Conservation (phyloP, 768 basidiomycete species). For the Piloderma croceum region DNA sequence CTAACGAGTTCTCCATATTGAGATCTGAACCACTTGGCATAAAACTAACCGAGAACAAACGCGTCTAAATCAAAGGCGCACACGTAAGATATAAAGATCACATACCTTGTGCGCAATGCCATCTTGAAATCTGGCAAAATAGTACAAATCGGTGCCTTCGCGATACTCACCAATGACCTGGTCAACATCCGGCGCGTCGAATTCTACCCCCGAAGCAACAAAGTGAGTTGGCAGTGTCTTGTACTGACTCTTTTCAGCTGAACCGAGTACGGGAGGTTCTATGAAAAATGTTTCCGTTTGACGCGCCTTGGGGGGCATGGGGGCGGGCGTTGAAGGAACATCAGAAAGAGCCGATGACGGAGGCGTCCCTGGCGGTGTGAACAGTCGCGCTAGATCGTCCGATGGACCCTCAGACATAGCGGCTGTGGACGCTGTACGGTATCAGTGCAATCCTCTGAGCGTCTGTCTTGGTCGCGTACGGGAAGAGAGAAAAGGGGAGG, state of each 20-base stretch:
- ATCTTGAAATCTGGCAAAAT: constrained; percentile 53
- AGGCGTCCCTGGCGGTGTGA: too few relatives aligned
- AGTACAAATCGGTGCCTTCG: constrained; percentile 38
- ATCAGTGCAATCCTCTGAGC: too few relatives aligned
- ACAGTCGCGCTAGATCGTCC: too few relatives aligned
- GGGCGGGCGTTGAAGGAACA: too few relatives aligned
- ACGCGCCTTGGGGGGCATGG: too few relatives aligned
- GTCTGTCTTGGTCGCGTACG: too few relatives aligned
- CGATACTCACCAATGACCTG: constrained; percentile 56
- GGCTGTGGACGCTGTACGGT: too few relatives aligned
- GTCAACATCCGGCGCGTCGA: constrained; percentile 27
- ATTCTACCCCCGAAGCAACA: constrained; percentile 27
- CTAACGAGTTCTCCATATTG: constrained; percentile 43
- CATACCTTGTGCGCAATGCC: constrained; percentile 58
- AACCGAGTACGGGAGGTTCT: constrained; percentile 31
- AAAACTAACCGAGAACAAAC: constrained; percentile 35
- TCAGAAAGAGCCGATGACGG: too few relatives aligned
- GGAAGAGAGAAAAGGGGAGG: too few relatives aligned
- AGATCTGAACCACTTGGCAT: constrained; percentile 32
- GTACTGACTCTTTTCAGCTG: constrained; percentile 38
- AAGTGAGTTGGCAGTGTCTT: constrained; percentile 29
- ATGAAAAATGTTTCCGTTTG: constrained; percentile 27
- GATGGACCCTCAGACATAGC: too few relatives aligned
- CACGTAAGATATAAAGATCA: constrained; percentile 5
- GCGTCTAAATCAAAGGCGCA: constrained; percentile 21